phyloP scores from a whole-genome alignment of 1,284 basidiomycete species.

The Pseudozyma thailandica region DNA sequence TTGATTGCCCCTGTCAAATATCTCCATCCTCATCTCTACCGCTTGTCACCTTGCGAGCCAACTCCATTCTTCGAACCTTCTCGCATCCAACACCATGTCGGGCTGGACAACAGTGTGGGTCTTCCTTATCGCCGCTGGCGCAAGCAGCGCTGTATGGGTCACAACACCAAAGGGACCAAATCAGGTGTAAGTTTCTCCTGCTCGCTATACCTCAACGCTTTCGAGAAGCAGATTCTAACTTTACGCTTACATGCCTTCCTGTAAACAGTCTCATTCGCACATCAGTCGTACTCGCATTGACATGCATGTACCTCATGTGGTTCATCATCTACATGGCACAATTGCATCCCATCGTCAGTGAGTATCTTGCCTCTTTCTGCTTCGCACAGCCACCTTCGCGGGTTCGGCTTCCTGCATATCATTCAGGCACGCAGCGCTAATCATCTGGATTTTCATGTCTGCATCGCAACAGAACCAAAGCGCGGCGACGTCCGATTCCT shows the following conservation, averaged over 20 bases:
- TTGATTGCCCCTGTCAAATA: neutral
- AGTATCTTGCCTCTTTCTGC: constrained; percentile 23
- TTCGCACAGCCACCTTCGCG: neutral
- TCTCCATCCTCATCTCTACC: neutral
- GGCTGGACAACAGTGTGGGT: constrained; percentile 66
- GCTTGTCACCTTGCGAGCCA: neutral
- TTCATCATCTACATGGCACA: constrained; percentile 67
- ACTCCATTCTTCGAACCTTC: neutral
- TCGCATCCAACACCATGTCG: constrained; percentile 50
- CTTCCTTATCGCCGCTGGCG: constrained; percentile 51
- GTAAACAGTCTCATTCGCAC: constrained; percentile 60
- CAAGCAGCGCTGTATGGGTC: constrained; percentile 55
- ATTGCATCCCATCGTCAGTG: constrained; percentile 66
- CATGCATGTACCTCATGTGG: constrained; percentile 68
- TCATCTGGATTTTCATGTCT: neutral
- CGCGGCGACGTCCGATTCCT: constrained; percentile 60
- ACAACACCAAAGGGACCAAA: constrained; percentile 66
- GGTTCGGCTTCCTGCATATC: neutral
- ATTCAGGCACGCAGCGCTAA: no score
- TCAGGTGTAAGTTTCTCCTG: constrained; percentile 58
- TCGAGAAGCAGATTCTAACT: neutral
- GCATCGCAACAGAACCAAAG: constrained; percentile 50
- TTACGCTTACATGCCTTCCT: no score
- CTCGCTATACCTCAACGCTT: neutral
- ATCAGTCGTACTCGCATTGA: constrained; percentile 56